Percentiles rank a stretch among this genome's conserved stretches.
These are phyloP conservation scores for Curvularia sp. DNA, from an alignment of 2,329 filamentous ascomycete species.

Conservation along the genomic window DNA sequence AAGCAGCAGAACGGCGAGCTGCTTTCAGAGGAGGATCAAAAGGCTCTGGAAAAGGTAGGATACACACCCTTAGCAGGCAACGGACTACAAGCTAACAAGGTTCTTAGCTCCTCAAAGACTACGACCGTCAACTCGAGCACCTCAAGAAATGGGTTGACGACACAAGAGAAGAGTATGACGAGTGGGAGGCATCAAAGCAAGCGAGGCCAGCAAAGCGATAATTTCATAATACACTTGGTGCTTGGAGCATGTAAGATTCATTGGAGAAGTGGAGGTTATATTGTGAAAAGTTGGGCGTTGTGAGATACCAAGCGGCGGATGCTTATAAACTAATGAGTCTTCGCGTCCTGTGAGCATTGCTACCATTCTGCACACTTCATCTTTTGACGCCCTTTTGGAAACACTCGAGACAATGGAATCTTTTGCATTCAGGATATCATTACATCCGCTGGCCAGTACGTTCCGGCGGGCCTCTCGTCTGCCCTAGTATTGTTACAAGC, in stretches of 20 bases:
- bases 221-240: conserved; percentile 8
- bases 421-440: conserved; percentile 4
- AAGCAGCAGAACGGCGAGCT: conserved; percentile 57
- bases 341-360: conserved; percentile 4
- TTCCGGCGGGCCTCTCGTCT: background rate
- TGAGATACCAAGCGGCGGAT: conserved; percentile 23
- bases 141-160: conserved; percentile 71
- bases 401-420: background rate
- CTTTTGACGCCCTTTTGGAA: background rate
- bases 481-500: conserved; percentile 13
- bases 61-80: background rate
- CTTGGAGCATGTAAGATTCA: conserved; percentile 23
- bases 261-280: conserved; percentile 22
- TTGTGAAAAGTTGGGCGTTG: conserved; percentile 26
- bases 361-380: background rate
- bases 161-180: conserved; percentile 65
- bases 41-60: conserved; percentile 75
- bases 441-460: background rate
- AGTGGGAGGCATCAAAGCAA: conserved; percentile 56
- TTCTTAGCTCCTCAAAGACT: conserved; percentile 75
- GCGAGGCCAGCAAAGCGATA: conserved; percentile 36
- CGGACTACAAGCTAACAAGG: conserved; percentile 23
- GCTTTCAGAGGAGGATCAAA: conserved; percentile 73
- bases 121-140: conserved; percentile 78
- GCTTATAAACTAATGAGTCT: conserved; percentile 9